phyloP scores from a whole-genome alignment of 2,329 filamentous ascomycete genomes.

The Ophiostoma australiae region DNA sequence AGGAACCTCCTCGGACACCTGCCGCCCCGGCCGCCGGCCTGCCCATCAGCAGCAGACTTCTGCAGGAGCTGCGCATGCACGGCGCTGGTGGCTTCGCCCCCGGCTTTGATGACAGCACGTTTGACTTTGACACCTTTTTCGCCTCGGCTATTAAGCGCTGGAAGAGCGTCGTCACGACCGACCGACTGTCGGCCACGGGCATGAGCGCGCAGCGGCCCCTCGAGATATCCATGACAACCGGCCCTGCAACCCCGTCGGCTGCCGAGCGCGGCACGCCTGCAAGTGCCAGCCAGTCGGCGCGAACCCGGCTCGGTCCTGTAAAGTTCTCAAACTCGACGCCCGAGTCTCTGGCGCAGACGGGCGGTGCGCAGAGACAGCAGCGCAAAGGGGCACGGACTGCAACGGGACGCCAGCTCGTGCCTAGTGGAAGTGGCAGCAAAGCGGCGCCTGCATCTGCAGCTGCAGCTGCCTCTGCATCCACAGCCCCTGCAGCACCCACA shows the following conservation, averaged over 20 bases:
- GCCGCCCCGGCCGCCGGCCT: constrained; percentile 45
- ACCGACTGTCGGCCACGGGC: constrained; percentile 41
- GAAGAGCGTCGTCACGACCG: constrained; percentile 56
- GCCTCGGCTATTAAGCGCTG: constrained; percentile 55
- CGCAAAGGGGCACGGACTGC: background rate
- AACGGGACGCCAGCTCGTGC: background rate
- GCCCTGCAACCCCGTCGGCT: background rate
- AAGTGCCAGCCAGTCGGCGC: background rate
- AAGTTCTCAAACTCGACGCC: background rate
- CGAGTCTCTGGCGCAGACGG: background rate
- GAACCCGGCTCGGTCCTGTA: background rate
- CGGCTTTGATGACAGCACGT: constrained; percentile 47
- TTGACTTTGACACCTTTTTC: constrained; percentile 50
- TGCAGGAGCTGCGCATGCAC: constrained; percentile 40
- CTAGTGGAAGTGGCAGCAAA: background rate
- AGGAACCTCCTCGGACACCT: constrained; percentile 54
- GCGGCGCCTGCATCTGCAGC: background rate
- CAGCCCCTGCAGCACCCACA: background rate
- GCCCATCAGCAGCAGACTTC: constrained; percentile 46
- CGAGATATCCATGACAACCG: constrained; percentile 30
- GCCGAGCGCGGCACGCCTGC: background rate
- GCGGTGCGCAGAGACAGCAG: background rate
- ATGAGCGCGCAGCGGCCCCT: constrained; percentile 49
- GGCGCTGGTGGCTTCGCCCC: constrained; percentile 42
- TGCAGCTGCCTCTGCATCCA: background rate